These are phyloP conservation scores for Fusarium aywerte DNA, from an alignment of 2,329 filamentous ascomycete genomes.

Conservation along the genomic window DNA sequence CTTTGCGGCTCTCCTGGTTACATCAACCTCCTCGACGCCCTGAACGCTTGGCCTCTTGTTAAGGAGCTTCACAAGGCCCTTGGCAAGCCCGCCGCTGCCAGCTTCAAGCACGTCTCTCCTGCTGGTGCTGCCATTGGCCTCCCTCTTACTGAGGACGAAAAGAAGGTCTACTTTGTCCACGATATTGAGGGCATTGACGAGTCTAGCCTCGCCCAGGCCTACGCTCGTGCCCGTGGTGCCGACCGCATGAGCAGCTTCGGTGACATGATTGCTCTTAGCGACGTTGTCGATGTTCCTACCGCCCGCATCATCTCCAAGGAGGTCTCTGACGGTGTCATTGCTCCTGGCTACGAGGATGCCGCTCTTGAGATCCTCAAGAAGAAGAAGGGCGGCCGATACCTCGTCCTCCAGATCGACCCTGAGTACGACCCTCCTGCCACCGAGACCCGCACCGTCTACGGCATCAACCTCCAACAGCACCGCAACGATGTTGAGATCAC, in stretches of 20 bases:
- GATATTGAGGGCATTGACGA: slow-evolving; percentile 90
- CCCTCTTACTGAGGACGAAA: slow-evolving; percentile 85
- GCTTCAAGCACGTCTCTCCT: slow-evolving; percentile 99
- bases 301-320: slow-evolving; percentile 98
- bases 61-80: slow-evolving; percentile 94
- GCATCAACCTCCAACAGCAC: slow-evolving; percentile 86
- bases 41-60: slow-evolving; percentile 97
- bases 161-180: slow-evolving; percentile 98
- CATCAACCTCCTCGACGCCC: slow-evolving; percentile 94
- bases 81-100: slow-evolving; percentile 88
- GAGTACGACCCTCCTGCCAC: slow-evolving; percentile 82
- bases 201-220: slow-evolving; percentile 90
- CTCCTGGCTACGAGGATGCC: slow-evolving; percentile 84
- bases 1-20: slow-evolving; percentile 91
- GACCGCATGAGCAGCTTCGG: slow-evolving; percentile 99
- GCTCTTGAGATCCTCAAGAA: slow-evolving; percentile 92
- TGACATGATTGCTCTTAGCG: slow-evolving; percentile 92
- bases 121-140: slow-evolving; percentile 95
- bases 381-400: slow-evolving; percentile 98
- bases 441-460: slow-evolving; percentile 90
- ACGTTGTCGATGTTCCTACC: slow-evolving; percentile 89
- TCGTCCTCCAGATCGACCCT: slow-evolving; percentile 93
- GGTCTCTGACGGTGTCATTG: slow-evolving; percentile 96
- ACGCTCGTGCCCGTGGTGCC: slow-evolving; percentile 92
- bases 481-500: slow-evolving; percentile 92